Base-by-base conservation (phyloP, 176 grass and related monocot genomes). In the Pharus latifolius region DNA sequence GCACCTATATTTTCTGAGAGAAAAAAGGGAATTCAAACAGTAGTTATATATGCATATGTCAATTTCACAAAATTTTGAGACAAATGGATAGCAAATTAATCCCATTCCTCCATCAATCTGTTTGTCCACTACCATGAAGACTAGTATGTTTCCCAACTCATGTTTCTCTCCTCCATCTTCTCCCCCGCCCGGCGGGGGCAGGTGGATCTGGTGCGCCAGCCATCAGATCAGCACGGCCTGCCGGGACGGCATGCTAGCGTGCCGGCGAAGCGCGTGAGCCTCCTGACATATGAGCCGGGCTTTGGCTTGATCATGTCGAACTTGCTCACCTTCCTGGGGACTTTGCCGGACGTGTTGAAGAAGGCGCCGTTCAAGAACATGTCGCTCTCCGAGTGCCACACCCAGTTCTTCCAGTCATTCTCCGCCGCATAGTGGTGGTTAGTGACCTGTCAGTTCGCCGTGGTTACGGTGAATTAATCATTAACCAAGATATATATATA, bases 211-310 rank as follows among this genome's bases (percentile, higher is more conserved):
- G n/a, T n/a, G n/a, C n/a, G n/a, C n/a, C n/a, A n/a, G n/a, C n/a
- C n/a, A n/a, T n/a, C n/a, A n/a, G n/a, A 66, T 91, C 73, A 88
- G 70, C 91, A 96, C 15, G 72, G 27, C 2, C 8, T 33, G 40
- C 66, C 75, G 0, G 47, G 17, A 4, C 40, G 17, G 61, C 91
- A 96, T 0, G 65, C 15, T 17, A 96, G 37, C 0, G 84, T 31
- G 19, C 91, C 91, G 17, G 87, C 22, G 74, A 76, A 80, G 63
- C 91, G 87, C 9, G 87, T 82, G n/a, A 96, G 82, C 69, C 91
- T 77, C 0, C 42, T 76, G 27, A 88, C 84, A 3, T 84, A 88
- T 25, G 81, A 61, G 8, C 91, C 91, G 1, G 87, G 77, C 69
- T 96, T 96, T 28, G 91, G 77, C 73, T 83, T 96, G 65, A 96